Base-by-base conservation (phyloP, 176 grass and related monocot genomes). In the Triticum timopheevii region DNA sequence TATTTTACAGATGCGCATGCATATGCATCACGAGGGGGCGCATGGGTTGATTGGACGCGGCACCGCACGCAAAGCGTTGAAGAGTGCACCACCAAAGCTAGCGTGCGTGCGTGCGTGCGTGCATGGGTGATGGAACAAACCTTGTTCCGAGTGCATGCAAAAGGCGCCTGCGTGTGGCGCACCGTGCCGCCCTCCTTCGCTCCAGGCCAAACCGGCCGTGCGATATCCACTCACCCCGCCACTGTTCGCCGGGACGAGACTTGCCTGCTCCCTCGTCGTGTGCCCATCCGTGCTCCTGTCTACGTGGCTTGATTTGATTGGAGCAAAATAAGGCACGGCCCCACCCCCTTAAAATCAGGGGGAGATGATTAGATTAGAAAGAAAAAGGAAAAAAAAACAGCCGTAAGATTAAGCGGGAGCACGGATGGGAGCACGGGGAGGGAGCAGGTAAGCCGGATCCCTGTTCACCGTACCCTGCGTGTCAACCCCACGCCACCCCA, bases 141-240 rank as follows among this genome's bases (percentile, higher is more conserved):
- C 35, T 79, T 45, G 45, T 81, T 86, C 66, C 8, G 27, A 34
- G 77, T 82, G 80, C 47, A 76, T 27, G 17, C 59, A 50, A 78
- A 86, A 82, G 67, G 13, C 65, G 83, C 30, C 31, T 16, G 12
- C 8, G 39, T 76, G 54, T 39, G 17, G 44, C 58, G 66, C 15
- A 19, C 50, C 50, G 50, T 54, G 50, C 50, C 5, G 49, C 49
- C 47, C 47, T 49, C 3, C 50, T 84, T 62, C 24, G 79, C 79
- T 27, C 16, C 2, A 0, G 0, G 31, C 65, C 79, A 52, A 65
- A 13, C 13, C 24, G 76, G 11, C 76, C 76, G 76, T 82, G 65
- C 33, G 9, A 56, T 56, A 15, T 15, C 70, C 67, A 74, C 34
- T 58, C 5, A 20, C n/a, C 28, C 13, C 33, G 22, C 45, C 40